Evolutionary conservation across 2,329 filamentous ascomycete genomes (phyloP).

Genomic region (Colletotrichum nymphaeae): DNA sequence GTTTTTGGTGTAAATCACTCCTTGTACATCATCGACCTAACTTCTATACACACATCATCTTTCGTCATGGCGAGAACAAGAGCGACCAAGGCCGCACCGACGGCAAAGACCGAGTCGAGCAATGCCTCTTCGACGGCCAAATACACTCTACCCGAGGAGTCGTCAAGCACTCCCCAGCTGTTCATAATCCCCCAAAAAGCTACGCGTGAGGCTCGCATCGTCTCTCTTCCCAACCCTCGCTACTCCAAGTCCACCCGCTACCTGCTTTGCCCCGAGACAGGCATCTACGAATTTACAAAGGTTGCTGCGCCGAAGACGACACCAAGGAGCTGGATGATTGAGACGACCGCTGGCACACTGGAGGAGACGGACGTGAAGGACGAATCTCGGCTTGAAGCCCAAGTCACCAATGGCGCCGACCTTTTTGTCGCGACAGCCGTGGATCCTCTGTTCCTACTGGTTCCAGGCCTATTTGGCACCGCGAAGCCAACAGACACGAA

Average conservation of each 20-base stretch:
- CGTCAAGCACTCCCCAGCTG: slow-evolving; percentile 61
- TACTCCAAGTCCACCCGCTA: slow-evolving; percentile 67
- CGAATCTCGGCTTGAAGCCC: slow-evolving; percentile 37
- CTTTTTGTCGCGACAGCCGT: slow-evolving; percentile 87
- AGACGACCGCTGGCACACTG: slow-evolving; percentile 41
- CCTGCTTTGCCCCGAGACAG: slow-evolving; percentile 69
- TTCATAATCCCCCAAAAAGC: slow-evolving; percentile 71
- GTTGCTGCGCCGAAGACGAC: slow-evolving; percentile 63
- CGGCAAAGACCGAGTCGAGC: slow-evolving; percentile 44
- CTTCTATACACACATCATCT: neutral
- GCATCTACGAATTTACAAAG: slow-evolving; percentile 74
- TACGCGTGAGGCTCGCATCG: slow-evolving; percentile 64
- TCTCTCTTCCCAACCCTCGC: slow-evolving; percentile 70
- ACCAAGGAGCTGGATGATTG: slow-evolving; percentile 73
- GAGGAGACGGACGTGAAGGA: slow-evolving; percentile 37
- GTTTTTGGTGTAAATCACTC: neutral
- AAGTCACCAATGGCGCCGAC: slow-evolving; percentile 73
- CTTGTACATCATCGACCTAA: neutral
- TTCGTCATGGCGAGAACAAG: slow-evolving; percentile 62
- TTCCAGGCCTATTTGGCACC: slow-evolving; percentile 74
- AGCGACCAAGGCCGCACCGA: slow-evolving; percentile 50
- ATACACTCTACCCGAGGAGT: slow-evolving; percentile 53
- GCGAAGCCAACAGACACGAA: slow-evolving; percentile 62
- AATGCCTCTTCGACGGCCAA: slow-evolving; percentile 45
- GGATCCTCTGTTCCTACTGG: slow-evolving; percentile 85